Evolutionary conservation across 768 basidiomycete species (phyloP).

Genomic region (Chalciporus chontae): DNA sequence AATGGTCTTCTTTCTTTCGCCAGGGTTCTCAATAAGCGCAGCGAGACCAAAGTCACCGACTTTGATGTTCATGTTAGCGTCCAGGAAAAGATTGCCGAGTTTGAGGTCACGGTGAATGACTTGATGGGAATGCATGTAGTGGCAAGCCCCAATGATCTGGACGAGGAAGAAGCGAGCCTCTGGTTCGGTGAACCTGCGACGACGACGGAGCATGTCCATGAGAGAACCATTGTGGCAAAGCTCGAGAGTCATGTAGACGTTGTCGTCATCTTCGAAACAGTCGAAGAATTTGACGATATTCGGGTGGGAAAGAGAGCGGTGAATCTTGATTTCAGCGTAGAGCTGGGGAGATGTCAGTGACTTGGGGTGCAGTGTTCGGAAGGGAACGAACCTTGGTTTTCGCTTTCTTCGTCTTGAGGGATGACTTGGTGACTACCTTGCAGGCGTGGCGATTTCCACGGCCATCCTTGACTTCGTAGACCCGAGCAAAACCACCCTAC

Average conservation of each 20-base stretch:
- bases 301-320: conserved; percentile 84
- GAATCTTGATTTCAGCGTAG: conserved; percentile 98
- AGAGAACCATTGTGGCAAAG: conserved; percentile 86
- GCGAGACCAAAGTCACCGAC: conserved; percentile 98
- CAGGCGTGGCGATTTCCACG: conserved; percentile 70
- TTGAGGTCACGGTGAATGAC: conserved; percentile 98
- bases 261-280: conserved; percentile 92
- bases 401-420: conserved; percentile 92
- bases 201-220: conserved; percentile 87
- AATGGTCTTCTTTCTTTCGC: conserved; percentile 98
- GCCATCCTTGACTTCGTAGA: conserved; percentile 87
- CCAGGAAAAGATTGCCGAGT: conserved; percentile 92
- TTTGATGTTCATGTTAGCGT: conserved; percentile 89
- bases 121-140: conserved; percentile 95
- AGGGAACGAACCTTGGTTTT: conserved; percentile 78
- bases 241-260: conserved; percentile 97
- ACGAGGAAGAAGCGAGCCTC: conserved; percentile 92
- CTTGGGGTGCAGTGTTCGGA: neutral
- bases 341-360: conserved; percentile 48
- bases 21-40: conserved; percentile 92
- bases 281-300: conserved; percentile 92
- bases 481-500: conserved; percentile 91
- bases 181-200: conserved; percentile 85
- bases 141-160: conserved; percentile 92
- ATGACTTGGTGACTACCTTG: conserved; percentile 92